Base-by-base conservation (phyloP, 2,329 filamentous ascomycete species). In the Diaporthe capsici region DNA sequence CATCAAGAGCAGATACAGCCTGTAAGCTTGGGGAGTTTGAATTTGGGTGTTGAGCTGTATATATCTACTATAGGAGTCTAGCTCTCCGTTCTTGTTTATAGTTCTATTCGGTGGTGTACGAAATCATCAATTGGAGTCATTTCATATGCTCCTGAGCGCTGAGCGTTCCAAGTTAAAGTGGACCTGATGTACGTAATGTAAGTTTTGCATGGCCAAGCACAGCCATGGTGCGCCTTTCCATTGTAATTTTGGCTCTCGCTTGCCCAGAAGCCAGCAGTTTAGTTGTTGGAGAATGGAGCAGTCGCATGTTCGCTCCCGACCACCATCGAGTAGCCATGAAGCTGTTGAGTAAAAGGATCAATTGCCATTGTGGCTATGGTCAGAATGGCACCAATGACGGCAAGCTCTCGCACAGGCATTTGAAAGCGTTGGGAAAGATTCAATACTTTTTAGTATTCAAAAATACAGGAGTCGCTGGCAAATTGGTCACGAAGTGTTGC, bases 1-100 rank as follows among this genome's bases (percentile, higher is more conserved):
- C 63, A 68, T 68, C 63, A 68, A 68, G 63, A 53, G 63, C 63
- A 68, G 63, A 31, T 68, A 68, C 63, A 25, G 22, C 63, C 63
- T 68, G 63, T 68, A 53, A 68, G 31, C 3, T 4, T 34, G 47
- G 22, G 31, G 28, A 39, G 42, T 20, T n/a, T 6, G 25, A 9
- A 4, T 25, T 51, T 37, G 28, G 47, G 44, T 39, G 20, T 53
- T 68, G 13, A 53, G 22, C 31, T 53, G 47, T 68, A 68, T 20
- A 53, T 34, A 34, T 68, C 17, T 28, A 51, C 10, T 25, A 20
- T 39, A 39, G 9, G 63, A 68, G 63, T 13, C 65, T 53, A 53
- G 31, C 47, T 53, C 65, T 68, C 20, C 12, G n/a, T 68, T 39
- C 65, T 68, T 53, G 65, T 68, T 34, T 53, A 68, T 39, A 65